phyloP scores from a whole-genome alignment of 345 rosid genomes.

The Citropsis articulata region DNA sequence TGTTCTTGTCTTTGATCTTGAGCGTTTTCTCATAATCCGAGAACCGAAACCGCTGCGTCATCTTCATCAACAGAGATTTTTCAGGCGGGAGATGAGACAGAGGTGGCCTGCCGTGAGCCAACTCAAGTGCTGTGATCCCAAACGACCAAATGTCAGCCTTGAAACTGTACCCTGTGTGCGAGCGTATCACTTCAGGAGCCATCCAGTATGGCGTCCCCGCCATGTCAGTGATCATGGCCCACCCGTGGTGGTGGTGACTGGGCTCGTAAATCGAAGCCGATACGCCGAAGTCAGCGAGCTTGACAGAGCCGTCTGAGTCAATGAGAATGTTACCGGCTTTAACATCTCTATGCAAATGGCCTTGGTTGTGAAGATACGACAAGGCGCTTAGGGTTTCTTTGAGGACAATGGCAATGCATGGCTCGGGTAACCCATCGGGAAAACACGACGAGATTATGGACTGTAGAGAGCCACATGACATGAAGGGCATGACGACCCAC shows the following conservation, averaged over 20 bases:
- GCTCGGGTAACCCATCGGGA: slow-evolving; percentile 66
- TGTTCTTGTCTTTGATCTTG: slow-evolving; percentile 32
- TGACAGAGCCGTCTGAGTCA: slow-evolving; percentile 61
- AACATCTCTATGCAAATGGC: slow-evolving; percentile 75
- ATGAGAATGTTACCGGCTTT: slow-evolving; percentile 79
- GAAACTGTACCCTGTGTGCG: slow-evolving; percentile 80
- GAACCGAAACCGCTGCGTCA: slow-evolving; percentile 69
- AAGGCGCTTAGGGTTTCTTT: slow-evolving; percentile 67
- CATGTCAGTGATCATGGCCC: slow-evolving; percentile 51
- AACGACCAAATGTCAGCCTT: slow-evolving; percentile 96
- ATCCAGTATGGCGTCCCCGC: slow-evolving; percentile 96
- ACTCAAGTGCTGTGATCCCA: slow-evolving; percentile 83
- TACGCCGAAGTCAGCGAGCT: slow-evolving; percentile 88
- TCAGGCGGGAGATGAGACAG: slow-evolving; percentile 79
- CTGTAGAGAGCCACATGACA: slow-evolving; percentile 83
- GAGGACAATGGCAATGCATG: slow-evolving; percentile 67
- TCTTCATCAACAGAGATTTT: slow-evolving; percentile 72
- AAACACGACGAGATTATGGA: slow-evolving; percentile 69
- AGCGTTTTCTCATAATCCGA: slow-evolving; percentile 57
- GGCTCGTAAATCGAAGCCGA: slow-evolving; percentile 77
- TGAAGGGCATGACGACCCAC: slow-evolving; percentile 96
- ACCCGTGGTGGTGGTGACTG: slow-evolving; percentile 11
- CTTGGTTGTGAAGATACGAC: slow-evolving; percentile 73
- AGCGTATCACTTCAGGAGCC: slow-evolving; percentile 97
- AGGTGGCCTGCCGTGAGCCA: slow-evolving; percentile 87